These are phyloP conservation scores for Physaria fendleri DNA, from an alignment of 345 rosid genomes.

Conservation along the genomic window DNA sequence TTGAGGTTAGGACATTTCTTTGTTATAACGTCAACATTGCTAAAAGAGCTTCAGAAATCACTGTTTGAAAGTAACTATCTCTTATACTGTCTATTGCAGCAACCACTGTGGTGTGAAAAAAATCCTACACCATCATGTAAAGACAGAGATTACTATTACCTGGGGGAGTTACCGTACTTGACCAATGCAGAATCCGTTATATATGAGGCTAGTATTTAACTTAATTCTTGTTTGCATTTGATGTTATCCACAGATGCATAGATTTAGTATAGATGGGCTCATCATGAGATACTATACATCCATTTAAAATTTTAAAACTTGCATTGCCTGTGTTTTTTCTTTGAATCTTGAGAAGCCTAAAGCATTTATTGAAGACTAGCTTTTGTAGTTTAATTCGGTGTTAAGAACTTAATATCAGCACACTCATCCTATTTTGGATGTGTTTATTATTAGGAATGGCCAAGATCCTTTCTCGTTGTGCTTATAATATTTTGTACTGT, in stretches of 20 bases:
- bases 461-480: slow-evolving; percentile 3
- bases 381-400: background rate
- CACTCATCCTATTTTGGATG: background rate
- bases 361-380: background rate
- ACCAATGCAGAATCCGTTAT: slow-evolving; percentile 55
- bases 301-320: background rate
- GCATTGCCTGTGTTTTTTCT: background rate
- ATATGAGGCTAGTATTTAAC: slow-evolving; percentile 52
- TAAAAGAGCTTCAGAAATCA: background rate
- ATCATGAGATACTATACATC: background rate
- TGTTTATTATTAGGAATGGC: background rate
- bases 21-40: background rate
- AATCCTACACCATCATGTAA: slow-evolving; percentile 46
- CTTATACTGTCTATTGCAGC: too few relatives aligned
- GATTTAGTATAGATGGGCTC: background rate
- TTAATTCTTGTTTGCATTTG: background rate
- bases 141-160: slow-evolving; percentile 67
- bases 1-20: slow-evolving; percentile 53
- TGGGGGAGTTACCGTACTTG: slow-evolving; percentile 90
- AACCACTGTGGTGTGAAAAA: slow-evolving; percentile 81
- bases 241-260: background rate
- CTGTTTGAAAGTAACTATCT: background rate
- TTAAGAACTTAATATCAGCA: background rate
- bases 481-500: background rate
- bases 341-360: background rate